These are phyloP conservation scores for Quercus alba DNA, from an alignment of 306 rosid species.

Conservation along the genomic window DNA sequence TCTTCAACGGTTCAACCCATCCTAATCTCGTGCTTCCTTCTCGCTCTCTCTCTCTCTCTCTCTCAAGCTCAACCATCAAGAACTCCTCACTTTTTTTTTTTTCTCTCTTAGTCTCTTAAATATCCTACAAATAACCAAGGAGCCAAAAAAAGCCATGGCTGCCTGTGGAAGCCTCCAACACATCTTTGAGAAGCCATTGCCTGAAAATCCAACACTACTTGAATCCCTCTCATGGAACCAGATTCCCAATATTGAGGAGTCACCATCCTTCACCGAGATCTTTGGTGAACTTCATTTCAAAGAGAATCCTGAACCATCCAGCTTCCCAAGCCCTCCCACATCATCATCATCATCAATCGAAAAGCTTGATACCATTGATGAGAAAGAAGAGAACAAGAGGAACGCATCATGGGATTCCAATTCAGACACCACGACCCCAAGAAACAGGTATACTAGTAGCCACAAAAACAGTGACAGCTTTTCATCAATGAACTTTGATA, in stretches of 20 bases:
- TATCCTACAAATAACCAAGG: background rate
- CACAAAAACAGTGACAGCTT: conserved; percentile 59
- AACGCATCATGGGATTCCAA: conserved; percentile 20
- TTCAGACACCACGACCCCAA: conserved; percentile 3
- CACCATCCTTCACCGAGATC: conserved; percentile 71
- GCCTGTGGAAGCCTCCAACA: conserved; percentile 67
- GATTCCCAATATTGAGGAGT: conserved; percentile 27
- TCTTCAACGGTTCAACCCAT: conserved; percentile 28
- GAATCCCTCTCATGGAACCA: conserved; percentile 66
- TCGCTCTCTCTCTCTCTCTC: background rate
- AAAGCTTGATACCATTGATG: conserved; percentile 2
- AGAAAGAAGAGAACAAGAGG: background rate
- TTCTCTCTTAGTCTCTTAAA: background rate
- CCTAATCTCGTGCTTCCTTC: conserved; percentile 42
- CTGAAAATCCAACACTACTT: conserved; percentile 46
- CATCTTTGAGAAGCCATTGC: conserved; percentile 67
- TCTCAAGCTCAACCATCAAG: conserved; percentile 22
- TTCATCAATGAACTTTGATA: conserved; percentile 63
- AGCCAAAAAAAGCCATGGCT: conserved; percentile 51
- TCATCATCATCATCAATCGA: conserved; percentile 11
- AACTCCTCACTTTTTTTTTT: background rate
- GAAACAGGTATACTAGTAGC: conserved; percentile 11
- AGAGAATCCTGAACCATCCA: conserved; percentile 30
- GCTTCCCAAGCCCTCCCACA: background rate
- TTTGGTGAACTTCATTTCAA: conserved; percentile 87